Conservation (phyloP, 1,284 basidiomycete species). For the Cryptococcus sp. region DNA sequence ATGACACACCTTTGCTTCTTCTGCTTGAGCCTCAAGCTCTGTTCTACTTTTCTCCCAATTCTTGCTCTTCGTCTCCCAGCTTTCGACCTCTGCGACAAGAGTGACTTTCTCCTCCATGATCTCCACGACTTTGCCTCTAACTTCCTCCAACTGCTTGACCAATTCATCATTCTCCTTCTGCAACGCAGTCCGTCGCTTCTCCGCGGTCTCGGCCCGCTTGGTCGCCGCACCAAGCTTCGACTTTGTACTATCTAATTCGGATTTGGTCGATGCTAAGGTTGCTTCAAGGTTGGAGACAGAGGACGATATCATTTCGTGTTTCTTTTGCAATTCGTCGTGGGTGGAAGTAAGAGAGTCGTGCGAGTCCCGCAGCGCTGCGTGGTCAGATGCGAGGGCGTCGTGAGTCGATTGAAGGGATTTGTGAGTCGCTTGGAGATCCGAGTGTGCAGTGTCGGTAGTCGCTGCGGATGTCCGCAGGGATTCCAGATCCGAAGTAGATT, state of each 20-base stretch:
- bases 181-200: constrained; percentile 44
- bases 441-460: constrained; percentile 5
- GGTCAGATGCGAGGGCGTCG: constrained; percentile 18
- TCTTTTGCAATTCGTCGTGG: constrained; percentile 8
- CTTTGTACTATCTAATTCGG: constrained; percentile 29
- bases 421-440: constrained; percentile 28
- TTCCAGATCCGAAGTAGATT: constrained; percentile 23
- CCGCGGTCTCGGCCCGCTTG: constrained; percentile 46
- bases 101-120: constrained; percentile 51
- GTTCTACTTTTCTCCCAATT: constrained; percentile 30
- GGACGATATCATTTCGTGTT: constrained; percentile 7
- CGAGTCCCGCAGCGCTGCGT: constrained; percentile 18
- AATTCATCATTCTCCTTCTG: constrained; percentile 51
- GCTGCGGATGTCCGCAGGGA: constrained; percentile 14
- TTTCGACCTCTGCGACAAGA: constrained; percentile 36
- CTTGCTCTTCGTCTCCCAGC: constrained; percentile 33
- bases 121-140: constrained; percentile 46
- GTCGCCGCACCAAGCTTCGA: constrained; percentile 24
- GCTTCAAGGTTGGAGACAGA: constrained; percentile 19
- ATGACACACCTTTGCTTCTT: constrained; percentile 27
- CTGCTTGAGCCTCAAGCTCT: constrained; percentile 31
- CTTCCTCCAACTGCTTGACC: constrained; percentile 52
- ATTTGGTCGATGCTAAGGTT: constrained; percentile 13
- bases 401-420: constrained; percentile 22
- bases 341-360: constrained; percentile 10